Conservation (phyloP, 345 rosid species). For the Microcos paniculata region DNA sequence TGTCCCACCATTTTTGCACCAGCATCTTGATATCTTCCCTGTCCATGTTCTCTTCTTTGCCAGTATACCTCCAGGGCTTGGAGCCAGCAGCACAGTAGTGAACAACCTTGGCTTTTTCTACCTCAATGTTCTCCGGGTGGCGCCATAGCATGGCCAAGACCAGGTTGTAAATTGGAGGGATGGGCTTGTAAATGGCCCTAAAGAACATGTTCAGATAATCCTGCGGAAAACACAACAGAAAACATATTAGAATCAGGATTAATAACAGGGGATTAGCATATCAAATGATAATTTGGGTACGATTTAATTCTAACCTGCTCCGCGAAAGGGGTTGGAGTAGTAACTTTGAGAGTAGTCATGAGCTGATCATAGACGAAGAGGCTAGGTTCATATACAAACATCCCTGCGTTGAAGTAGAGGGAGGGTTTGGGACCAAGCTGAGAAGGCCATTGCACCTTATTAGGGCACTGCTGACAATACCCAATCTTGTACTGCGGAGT, state of each 20-base stretch:
- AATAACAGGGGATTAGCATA: too few relatives aligned
- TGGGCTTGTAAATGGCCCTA: conserved; percentile 57
- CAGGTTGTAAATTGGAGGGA: conserved; percentile 58
- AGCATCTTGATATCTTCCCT: conserved; percentile 54
- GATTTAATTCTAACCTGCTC: conserved; percentile 52
- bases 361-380: conserved; percentile 41
- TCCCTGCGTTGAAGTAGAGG: conserved; percentile 78
- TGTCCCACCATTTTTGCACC: conserved; percentile 56
- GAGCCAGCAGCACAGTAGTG: conserved; percentile 77
- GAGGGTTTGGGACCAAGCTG: conserved; percentile 58
- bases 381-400: conserved; percentile 65
- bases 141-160: conserved; percentile 83
- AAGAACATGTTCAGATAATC: conserved; percentile 73
- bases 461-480: conserved; percentile 79
- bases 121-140: conserved; percentile 68
- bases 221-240: conserved; percentile 14
- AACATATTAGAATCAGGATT: background rate
- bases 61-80: conserved; percentile 70
- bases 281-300: background rate
- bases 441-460: conserved; percentile 52
- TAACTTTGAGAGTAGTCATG: conserved; percentile 39
- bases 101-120: conserved; percentile 52
- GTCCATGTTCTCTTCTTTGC: conserved; percentile 56
- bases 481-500: conserved; percentile 59
- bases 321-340: conserved; percentile 62